Evolutionary conservation across 441 rosid species (phyloP).

Genomic region (Sinapis alba): DNA sequence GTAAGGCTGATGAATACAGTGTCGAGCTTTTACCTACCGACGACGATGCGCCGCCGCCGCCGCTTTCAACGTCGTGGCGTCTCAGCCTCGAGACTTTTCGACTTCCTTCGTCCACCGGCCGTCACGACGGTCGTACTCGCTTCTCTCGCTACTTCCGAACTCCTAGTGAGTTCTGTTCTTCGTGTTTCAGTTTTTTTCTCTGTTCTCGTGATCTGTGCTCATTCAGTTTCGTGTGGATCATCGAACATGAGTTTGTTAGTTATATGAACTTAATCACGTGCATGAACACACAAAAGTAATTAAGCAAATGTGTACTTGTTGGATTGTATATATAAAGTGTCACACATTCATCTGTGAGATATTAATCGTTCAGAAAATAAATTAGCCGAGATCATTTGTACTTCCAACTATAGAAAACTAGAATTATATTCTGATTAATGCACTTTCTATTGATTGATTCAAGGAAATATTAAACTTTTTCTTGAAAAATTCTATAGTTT

Average conservation of each 20-base stretch:
- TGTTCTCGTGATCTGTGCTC: not conserved
- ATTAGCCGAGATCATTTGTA: no score
- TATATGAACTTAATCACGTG: not conserved
- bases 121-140: constrained; percentile 11
- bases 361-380: not conserved
- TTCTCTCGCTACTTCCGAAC: constrained; percentile 26
- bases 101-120: constrained; percentile 24
- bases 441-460: not conserved
- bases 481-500: no score
- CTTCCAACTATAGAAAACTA: no score
- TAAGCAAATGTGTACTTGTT: not conserved
- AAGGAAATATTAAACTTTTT: not conserved
- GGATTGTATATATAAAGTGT: not conserved
- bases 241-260: not conserved
- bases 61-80: constrained; percentile 30
- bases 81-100: constrained; percentile 32
- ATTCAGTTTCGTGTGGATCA: not conserved
- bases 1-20: constrained; percentile 6
- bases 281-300: not conserved
- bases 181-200: not conserved
- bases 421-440: not conserved
- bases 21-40: constrained; percentile 33
- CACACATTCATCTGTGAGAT: not conserved
- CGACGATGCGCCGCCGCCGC: constrained; percentile 15
- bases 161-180: constrained; percentile 21